Base-by-base conservation (phyloP, 192 early-diverging fungal species). In the Paraglomus occultum region DNA sequence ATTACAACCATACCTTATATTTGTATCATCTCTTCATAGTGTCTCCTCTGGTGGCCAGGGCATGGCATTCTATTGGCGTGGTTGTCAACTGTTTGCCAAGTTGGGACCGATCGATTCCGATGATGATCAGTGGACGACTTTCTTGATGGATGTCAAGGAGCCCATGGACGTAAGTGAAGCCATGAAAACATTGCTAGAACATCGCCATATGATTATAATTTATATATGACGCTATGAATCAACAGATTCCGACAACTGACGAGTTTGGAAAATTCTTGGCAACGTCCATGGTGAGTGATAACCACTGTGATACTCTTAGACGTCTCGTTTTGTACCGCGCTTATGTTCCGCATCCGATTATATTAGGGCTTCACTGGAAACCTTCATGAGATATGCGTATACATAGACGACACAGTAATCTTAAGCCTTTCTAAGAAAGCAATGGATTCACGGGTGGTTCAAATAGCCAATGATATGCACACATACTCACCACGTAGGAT, bases 41-140 rank as follows among this genome's bases (percentile, higher is more conserved):
- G 87, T 94, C 10, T 81, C 88, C 11, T 91, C 89, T 1, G 92
- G 88, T 12, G 71, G 78, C 39, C 80, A 91, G 52, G 91, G 89
- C 61, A 92, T 94, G 90, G 92, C 85, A 0, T 96, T 96, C 77
- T 91, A 92, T 74, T 96, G 92, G 87, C 88, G 84, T 57, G 91
- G 90, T 2, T 92, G 95, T 77, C 90, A 92, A 76, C 79, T 96
- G 18, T 95, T 89, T 69, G 91, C 93, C 0, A 94, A 94, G 70
- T 77, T 84, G 40, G 90, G 80, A 8, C 64, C 70, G 11, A 58
- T 88, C 9, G 76, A 82, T 18, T 73, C 78, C 9, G 72, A 79
- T 8, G 79, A 84, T 39, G 80, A 85, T 14, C 31, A 31, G 31
- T 87, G 87, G 86, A 95, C 94, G 0, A 83, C 87, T 0, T 95